Evolutionary conservation across 176 grass and related monocot genomes (phyloP), one percentile per base, ranked within the genome.

Genomic region (Canna indica): DNA sequence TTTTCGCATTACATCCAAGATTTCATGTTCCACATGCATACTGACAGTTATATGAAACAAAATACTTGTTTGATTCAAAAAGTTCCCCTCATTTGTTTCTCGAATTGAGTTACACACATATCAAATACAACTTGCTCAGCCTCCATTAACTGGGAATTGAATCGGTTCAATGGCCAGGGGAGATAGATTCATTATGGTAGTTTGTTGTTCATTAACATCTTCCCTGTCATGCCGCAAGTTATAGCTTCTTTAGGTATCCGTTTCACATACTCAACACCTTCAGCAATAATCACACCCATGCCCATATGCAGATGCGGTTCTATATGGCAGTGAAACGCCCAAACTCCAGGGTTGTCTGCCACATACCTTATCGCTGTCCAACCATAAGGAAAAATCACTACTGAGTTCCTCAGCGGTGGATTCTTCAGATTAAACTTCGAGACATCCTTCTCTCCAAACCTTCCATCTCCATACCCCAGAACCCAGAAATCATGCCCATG

Each of bases 241-340:
- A 90, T 20, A 30, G 80, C 77, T 30, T 95, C 84, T 38, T 18
- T 83, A 13, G 87, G 91, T 66, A 87, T 86, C 45, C 76, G 64
- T 10, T 66, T 61, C 16, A 85, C 41, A 67, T 59, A 73, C 9
- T 88, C 75, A 17, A 81, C 27, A 16, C 80, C 87, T 63, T 95
- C 91, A 48, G 85, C 64, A 68, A 95, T 74, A 60, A 95, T 25
- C 48, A 85, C 78, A 36, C 91, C 87, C 91, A 88, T 90, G 8
- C 87, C 87, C 91, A 88, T 85, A 42, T 90, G 85, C 4, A 90
- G 69, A 75, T 95, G 91, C 54, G 91, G 87, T 59, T 95, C 91
- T 71, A 88, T 90, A 70, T 91, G 87, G 81, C 87, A 96, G 74
- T 96, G 88, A 73, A 91, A 96, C 73, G 87, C 91, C 91, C 91